Percentiles rank a stretch among this genome's conserved stretches.
Conservation (phyloP, 2,329 filamentous ascomycete genomes). For the Xylaria sp. region DNA sequence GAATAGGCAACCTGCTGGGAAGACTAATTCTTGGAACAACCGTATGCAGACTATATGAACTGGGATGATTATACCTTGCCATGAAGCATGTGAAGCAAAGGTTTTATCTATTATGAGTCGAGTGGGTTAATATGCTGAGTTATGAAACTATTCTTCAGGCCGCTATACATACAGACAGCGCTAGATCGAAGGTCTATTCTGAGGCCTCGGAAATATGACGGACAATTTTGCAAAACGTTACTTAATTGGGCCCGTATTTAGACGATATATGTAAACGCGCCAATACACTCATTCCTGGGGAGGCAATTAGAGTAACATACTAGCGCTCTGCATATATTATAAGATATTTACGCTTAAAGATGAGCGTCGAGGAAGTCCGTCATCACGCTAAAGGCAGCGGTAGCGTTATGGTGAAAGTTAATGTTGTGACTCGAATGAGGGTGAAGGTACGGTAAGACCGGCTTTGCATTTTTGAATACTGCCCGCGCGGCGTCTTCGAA, state of each 20-base stretch:
- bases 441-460: background rate
- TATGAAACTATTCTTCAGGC: background rate
- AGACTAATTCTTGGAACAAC: background rate
- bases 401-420: conserved; percentile 1
- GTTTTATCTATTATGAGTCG: background rate
- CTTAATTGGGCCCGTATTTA: background rate
- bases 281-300: background rate
- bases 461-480: background rate
- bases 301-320: background rate
- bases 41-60: background rate
- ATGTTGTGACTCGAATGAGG: background rate
- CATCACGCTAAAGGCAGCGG: background rate
- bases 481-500: background rate
- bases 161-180: background rate
- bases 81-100: background rate
- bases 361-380: background rate
- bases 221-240: background rate
- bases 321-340: too few species aligned
- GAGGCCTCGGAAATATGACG: background rate
- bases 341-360: background rate
- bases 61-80: background rate
- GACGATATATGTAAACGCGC: background rate
- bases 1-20: too few species aligned
- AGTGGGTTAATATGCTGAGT: background rate
- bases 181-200: background rate